Base-by-base conservation (phyloP, 2,329 filamentous ascomycete genomes). In the Fusarium pseudograminearum region DNA sequence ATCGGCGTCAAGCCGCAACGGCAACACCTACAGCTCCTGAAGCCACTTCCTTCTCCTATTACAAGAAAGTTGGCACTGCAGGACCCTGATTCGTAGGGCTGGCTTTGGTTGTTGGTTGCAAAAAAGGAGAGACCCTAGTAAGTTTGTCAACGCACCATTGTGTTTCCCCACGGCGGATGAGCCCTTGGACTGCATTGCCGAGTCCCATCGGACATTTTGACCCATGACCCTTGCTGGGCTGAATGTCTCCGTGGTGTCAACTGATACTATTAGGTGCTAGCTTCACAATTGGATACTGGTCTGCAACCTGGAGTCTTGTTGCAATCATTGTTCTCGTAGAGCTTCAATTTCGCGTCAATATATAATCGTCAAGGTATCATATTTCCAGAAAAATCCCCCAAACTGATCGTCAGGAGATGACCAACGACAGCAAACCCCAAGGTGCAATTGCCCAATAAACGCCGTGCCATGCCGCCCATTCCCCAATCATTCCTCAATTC, bases 391-490 rank as follows among this genome's bases (percentile, higher is more conserved):
- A 52, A 44, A 22, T 36, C 45, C 15, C 46, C 15, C 31, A 52
- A 46, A 50, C 30, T 57, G 55, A 44, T 45, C 51, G 45, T 66
- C 57, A 66, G 47, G 42, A 47, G 31, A 40, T 40, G 54, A 59
- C 57, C 54, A 36, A 60, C 51, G 41, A 45, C 41, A 50, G 47
- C 48, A 61, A 41, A 48, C 33, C 41, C 50, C 48, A 45, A 45
- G 55, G 38, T 61, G 59, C 40, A 51, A 65, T 56, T 52, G 11
- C 18, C 38, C 47, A 57, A 58, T 38, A 56, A 76, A 76, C 73
- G 73, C 73, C 73, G 38, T 66, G 54, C 67, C 63, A 76, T 74
- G 71, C 71, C 66, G 47, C 59, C 59, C 51, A 45, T 57, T 66
- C 47, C 36, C n/a, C 34, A 46, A 26, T 33, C 60, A 50, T 54